Conservation (phyloP, 345 rosid genomes). For the Capsella bursapastoris region DNA sequence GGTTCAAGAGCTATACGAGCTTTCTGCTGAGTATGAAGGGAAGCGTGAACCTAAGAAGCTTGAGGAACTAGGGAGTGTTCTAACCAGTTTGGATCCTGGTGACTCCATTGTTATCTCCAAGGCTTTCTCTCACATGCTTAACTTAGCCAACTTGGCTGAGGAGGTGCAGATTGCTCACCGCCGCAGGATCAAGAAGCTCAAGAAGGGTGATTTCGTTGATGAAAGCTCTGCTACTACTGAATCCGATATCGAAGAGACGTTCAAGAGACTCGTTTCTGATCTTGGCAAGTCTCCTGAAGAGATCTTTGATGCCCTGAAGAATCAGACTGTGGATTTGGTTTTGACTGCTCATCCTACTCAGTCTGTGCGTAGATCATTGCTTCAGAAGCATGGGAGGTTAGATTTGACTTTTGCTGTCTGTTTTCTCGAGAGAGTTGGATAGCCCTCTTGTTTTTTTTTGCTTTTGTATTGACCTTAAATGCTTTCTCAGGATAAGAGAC, state of each 20-base stretch:
- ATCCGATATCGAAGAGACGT: conserved; percentile 93
- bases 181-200: conserved; percentile 76
- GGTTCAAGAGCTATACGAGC: conserved; percentile 98
- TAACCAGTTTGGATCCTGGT: conserved; percentile 94
- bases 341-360: conserved; percentile 99
- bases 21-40: conserved; percentile 94
- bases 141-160: conserved; percentile 96
- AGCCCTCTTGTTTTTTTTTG: neutral
- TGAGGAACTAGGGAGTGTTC: conserved; percentile 83
- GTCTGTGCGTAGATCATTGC: conserved; percentile 93
- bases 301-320: conserved; percentile 90
- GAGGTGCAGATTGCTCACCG: conserved; percentile 96
- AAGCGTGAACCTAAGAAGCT: conserved; percentile 71
- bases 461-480: neutral
- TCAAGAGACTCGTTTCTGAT: conserved; percentile 82
- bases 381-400: conserved; percentile 96
- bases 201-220: conserved; percentile 86
- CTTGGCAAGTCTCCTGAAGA: conserved; percentile 89
- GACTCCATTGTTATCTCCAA: conserved; percentile 94
- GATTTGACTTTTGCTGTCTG: conserved; percentile 9
- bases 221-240: conserved; percentile 91
- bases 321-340: conserved; percentile 96
- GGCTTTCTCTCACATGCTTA: conserved; percentile 95
- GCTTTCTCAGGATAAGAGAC: conserved; percentile 71
- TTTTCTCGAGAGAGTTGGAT: neutral